phyloP scores from a whole-genome alignment of 768 basidiomycete genomes.

The Boletus huronensis region DNA sequence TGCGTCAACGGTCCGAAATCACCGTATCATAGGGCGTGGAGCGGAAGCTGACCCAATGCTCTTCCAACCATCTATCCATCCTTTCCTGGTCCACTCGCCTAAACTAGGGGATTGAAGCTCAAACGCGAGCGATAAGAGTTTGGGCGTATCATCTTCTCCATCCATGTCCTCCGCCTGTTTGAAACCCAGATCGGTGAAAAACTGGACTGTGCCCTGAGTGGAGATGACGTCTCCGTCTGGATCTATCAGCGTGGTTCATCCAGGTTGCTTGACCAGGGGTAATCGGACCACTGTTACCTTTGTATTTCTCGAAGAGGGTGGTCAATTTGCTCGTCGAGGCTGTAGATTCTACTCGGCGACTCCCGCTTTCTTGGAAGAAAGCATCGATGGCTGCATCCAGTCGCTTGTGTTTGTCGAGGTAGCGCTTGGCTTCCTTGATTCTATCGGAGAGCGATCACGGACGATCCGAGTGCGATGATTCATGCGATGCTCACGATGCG shows the following conservation, averaged over 20 bases:
- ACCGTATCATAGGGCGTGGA: background rate
- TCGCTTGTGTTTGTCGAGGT: constrained; percentile 65
- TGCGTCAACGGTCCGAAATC: constrained; percentile 3
- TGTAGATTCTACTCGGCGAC: constrained; percentile 9
- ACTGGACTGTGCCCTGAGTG: constrained; percentile 74
- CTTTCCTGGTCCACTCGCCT: constrained; percentile 65
- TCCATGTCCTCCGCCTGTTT: constrained; percentile 47
- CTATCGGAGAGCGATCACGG: constrained; percentile 23
- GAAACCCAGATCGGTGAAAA: constrained; percentile 45
- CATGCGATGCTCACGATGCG: constrained; percentile 51
- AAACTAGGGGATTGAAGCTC: constrained; percentile 74
- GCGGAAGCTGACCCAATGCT: constrained; percentile 50
- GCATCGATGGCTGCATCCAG: constrained; percentile 73
- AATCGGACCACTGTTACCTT: constrained; percentile 41
- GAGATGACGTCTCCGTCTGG: constrained; percentile 59
- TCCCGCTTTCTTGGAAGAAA: constrained; percentile 51
- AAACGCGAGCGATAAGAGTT: constrained; percentile 71
- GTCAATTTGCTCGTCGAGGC: constrained; percentile 54
- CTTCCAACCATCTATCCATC: constrained; percentile 84
- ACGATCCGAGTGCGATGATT: background rate
- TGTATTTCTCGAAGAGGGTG: constrained; percentile 63
- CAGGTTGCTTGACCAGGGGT: background rate
- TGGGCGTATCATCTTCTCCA: constrained; percentile 75
- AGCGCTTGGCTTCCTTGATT: constrained; percentile 57
- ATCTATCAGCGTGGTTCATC: constrained; percentile 38